Base-by-base conservation (phyloP, 148 eudicot species). In the Polygonum aviculare region DNA sequence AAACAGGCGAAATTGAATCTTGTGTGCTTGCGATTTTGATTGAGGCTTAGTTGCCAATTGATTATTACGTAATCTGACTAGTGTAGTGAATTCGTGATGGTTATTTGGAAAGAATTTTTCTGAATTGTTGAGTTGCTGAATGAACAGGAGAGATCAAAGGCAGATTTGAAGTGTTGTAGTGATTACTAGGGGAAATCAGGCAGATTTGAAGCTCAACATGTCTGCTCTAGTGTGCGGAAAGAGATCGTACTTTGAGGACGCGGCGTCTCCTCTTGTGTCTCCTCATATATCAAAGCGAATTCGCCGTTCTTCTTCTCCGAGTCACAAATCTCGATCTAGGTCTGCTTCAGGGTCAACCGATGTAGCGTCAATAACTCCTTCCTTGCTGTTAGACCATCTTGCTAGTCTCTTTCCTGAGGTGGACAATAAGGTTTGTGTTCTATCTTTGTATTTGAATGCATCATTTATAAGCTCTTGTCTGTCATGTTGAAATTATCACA, bases 231-330 rank as follows among this genome's bases (percentile, higher is more conserved):
- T 26, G 40, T 62, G 69, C 59, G 89, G 96, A 62, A 91, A 91
- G 80, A 91, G 96, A 86, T 85, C 90, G 2, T 87, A 78, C 77
- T 87, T 89, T 74, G 90, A 89, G 69, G 93, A 89, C 4, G 74
- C 74, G 7, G 73, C 40, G 33, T 62, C 69, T 62, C 69, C 18
- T 31, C 82, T 85, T 2, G 85, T 82, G n/a, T 62, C 69, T 62
- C 39, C 18, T 31, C 82, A 86, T 2, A 84, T 83, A n/a, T 73
- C 85, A 3, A 91, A 91, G 84, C 76, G 79, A 76, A 69, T 79
- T 38, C 86, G 96, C 1, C 85, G 81, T 48, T 86, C 87, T 57
- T 85, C 91, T 2, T 78, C 81, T 2, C 88, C 96, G 1, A 82
- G 80, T n/a, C 82, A 86, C 1, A 80, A 80, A 50, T 82, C 87